phyloP scores from a whole-genome alignment of 768 basidiomycete genomes.

The Paxillus involutus region DNA sequence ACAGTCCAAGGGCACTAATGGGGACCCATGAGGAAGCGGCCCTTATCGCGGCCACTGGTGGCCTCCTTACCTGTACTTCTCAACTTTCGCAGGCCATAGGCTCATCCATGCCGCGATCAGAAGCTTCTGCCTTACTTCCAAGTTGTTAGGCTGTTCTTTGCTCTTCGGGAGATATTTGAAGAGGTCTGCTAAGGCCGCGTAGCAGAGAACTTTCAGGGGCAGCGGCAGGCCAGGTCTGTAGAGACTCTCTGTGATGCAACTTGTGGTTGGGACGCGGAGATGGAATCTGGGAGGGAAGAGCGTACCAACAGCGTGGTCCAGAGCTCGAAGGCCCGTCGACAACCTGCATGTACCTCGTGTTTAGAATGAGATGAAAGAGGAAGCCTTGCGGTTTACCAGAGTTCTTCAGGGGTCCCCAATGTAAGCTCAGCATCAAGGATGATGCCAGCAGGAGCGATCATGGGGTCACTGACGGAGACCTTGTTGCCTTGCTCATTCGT shows the following conservation, averaged over 20 bases:
- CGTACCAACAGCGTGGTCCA: conserved; percentile 78
- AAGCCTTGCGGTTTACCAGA: conserved; percentile 50
- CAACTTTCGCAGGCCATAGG: conserved; percentile 62
- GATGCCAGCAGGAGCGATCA: conserved; percentile 68
- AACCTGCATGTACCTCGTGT: conserved; percentile 45
- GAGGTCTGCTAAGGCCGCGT: conserved; percentile 66
- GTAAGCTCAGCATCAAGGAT: conserved; percentile 79
- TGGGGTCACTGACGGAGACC: conserved; percentile 48
- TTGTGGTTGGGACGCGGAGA: neutral
- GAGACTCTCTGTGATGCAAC: conserved; percentile 44
- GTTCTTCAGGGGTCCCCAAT: conserved; percentile 65
- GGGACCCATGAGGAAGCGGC: neutral
- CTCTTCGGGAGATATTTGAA: conserved; percentile 72
- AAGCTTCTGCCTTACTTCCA: conserved; percentile 65
- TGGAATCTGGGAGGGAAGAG: neutral
- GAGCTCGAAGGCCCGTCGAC: conserved; percentile 74
- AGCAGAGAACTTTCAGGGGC: conserved; percentile 64
- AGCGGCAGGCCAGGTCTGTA: conserved; percentile 56
- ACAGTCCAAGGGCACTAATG: conserved; percentile 64
- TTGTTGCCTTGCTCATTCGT: conserved; percentile 71
- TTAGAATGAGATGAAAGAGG: conserved; percentile 5
- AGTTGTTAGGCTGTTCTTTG: conserved; percentile 54
- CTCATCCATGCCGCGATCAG: conserved; percentile 83
- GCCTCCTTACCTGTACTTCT: conserved; percentile 49
- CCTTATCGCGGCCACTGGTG: neutral